These are phyloP conservation scores for Senecio squalidus DNA, from an alignment of 140 eudicot genomes.

Conservation along the genomic window DNA sequence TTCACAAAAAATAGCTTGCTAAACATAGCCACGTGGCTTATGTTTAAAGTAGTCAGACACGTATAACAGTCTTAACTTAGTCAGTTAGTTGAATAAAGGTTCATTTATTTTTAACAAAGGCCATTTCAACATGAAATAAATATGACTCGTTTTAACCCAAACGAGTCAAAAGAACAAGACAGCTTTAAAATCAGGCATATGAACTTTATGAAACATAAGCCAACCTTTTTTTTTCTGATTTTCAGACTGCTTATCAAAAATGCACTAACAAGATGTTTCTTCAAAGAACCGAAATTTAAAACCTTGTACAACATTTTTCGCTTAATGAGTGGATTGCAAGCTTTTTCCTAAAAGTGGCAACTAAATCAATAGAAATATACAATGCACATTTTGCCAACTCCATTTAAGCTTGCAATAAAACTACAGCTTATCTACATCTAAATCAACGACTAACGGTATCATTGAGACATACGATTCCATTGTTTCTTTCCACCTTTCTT, in stretches of 20 bases:
- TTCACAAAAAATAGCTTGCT: too few relatives aligned
- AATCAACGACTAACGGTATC: constrained; percentile 5
- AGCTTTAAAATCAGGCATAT: too few relatives aligned
- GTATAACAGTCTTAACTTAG: too few relatives aligned
- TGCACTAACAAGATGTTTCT: neutral
- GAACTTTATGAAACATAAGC: too few relatives aligned
- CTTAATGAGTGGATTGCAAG: neutral
- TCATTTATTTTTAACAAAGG: too few relatives aligned
- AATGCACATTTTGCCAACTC: neutral
- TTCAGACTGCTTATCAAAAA: neutral
- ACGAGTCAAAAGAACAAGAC: too few relatives aligned
- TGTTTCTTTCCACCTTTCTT: constrained; percentile 56
- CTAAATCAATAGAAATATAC: constrained; percentile 5
- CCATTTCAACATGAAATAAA: too few relatives aligned
- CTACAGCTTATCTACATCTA: constrained; percentile 27
- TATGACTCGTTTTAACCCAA: too few relatives aligned
- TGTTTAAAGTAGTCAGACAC: too few relatives aligned
- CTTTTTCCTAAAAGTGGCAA: neutral
- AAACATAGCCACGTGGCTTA: too few relatives aligned
- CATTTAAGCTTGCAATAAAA: constrained; percentile 9
- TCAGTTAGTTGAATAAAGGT: too few relatives aligned
- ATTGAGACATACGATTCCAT: constrained; percentile 71
- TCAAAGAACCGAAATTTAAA: neutral
- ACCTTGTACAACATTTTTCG: neutral
- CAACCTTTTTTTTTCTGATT: neutral